These are phyloP conservation scores for Sphagnurus paluster DNA, from an alignment of 1,284 basidiomycete genomes.

Conservation along the genomic window DNA sequence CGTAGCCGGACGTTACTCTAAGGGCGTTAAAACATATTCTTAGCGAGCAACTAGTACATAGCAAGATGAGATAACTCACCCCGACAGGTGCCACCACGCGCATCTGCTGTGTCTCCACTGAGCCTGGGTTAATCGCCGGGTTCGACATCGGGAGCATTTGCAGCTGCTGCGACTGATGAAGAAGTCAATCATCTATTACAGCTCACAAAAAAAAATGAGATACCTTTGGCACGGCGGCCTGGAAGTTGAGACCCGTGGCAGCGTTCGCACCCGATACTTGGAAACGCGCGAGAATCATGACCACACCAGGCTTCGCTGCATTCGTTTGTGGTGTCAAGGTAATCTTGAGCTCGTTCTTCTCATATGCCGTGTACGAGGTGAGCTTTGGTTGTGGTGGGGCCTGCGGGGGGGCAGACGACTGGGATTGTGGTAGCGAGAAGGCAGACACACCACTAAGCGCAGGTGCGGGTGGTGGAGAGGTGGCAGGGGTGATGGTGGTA, in stretches of 20 bases:
- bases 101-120: slow-evolving; percentile 93
- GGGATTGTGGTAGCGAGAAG: neutral
- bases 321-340: slow-evolving; percentile 87
- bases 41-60: neutral
- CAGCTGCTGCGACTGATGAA: slow-evolving; percentile 85
- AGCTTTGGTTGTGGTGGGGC: slow-evolving; percentile 47
- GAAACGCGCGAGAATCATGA: slow-evolving; percentile 91
- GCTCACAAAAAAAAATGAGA: slow-evolving; percentile 19
- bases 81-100: slow-evolving; percentile 86
- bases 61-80: slow-evolving; percentile 48
- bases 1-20: slow-evolving; percentile 86
- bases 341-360: slow-evolving; percentile 88
- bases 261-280: slow-evolving; percentile 58
- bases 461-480: slow-evolving; percentile 32
- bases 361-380: slow-evolving; percentile 85
- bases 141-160: slow-evolving; percentile 99
- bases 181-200: neutral
- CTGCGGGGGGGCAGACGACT: slow-evolving; percentile 31
- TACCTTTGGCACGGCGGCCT: slow-evolving; percentile 97
- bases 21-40: neutral
- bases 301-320: slow-evolving; percentile 77
- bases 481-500: slow-evolving; percentile 31
- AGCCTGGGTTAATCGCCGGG: slow-evolving; percentile 74
- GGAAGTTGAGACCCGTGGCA: slow-evolving; percentile 80
- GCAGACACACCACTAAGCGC: too few species aligned